phyloP scores from a whole-genome alignment of 768 basidiomycete genomes.

The Tricholoma sp. region DNA sequence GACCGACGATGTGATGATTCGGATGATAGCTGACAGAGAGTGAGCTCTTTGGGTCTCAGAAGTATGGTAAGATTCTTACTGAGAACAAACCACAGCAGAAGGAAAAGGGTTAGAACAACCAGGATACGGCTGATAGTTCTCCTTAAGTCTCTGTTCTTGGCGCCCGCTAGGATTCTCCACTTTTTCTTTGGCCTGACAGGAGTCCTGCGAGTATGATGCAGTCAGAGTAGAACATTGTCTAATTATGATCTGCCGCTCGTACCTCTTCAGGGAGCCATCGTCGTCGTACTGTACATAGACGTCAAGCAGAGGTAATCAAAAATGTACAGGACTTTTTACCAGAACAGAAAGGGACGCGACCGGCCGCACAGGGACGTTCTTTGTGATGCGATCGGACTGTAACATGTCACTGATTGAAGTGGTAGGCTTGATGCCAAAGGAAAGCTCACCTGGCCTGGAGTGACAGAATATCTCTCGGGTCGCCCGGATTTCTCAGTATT shows the following conservation, averaged over 20 bases:
- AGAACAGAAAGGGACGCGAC: slow-evolving; percentile 10
- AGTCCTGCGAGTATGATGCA: neutral
- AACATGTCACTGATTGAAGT: neutral
- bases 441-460: slow-evolving; percentile 4
- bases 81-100: neutral
- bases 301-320: neutral
- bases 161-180: slow-evolving; percentile 1
- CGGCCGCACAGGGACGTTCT: slow-evolving; percentile 7
- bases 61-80: neutral
- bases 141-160: neutral
- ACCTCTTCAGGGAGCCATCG: neutral
- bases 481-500: slow-evolving; percentile 9
- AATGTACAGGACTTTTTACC: neutral
- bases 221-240: too few species aligned
- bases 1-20: too few species aligned
- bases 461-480: slow-evolving; percentile 7
- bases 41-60: neutral
- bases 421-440: neutral
- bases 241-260: neutral
- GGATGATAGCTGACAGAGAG: neutral
- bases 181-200: slow-evolving; percentile 1
- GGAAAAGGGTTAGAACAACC: neutral
- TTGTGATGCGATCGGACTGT: slow-evolving; percentile 9
- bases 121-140: neutral
- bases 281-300: slow-evolving; percentile 4